Conservation (phyloP, 83 land plant species). For the Picea abies region DNA sequence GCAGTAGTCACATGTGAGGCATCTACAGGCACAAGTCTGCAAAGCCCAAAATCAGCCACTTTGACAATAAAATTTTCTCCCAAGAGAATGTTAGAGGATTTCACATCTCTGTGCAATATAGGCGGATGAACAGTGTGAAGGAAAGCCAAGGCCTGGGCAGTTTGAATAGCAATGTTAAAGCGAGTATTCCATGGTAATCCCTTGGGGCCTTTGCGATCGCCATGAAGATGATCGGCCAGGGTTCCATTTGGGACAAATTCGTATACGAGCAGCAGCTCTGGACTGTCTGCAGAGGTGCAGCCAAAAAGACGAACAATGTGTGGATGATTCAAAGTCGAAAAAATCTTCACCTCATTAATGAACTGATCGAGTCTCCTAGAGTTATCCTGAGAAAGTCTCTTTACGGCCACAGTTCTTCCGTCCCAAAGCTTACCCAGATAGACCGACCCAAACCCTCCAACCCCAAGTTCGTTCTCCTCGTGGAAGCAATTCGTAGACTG, state of each 20-base stretch:
- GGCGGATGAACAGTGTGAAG: neutral
- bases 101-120: slow-evolving; percentile 22
- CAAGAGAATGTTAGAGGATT: slow-evolving; percentile 17
- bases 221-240: slow-evolving; percentile 19
- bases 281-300: slow-evolving; percentile 54
- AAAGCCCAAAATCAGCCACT: no score
- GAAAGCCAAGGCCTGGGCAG: slow-evolving; percentile 21
- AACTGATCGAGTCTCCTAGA: slow-evolving; percentile 27
- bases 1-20: no score
- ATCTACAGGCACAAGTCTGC: no score
- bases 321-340: slow-evolving; percentile 65
- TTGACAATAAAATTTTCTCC: neutral
- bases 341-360: slow-evolving; percentile 65
- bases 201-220: neutral
- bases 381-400: neutral
- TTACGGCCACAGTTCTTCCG: no score
- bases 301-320: slow-evolving; percentile 72
- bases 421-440: no score
- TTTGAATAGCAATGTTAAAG: slow-evolving; percentile 14
- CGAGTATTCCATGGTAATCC: slow-evolving; percentile 18
- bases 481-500: no score
- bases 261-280: slow-evolving; percentile 55
- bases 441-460: no score
- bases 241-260: slow-evolving; percentile 74
- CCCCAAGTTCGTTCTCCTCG: no score